Evolutionary conservation across 805 yeast genomes (phyloP).

Genomic region (Saccharomycopsis selenospora): DNA sequence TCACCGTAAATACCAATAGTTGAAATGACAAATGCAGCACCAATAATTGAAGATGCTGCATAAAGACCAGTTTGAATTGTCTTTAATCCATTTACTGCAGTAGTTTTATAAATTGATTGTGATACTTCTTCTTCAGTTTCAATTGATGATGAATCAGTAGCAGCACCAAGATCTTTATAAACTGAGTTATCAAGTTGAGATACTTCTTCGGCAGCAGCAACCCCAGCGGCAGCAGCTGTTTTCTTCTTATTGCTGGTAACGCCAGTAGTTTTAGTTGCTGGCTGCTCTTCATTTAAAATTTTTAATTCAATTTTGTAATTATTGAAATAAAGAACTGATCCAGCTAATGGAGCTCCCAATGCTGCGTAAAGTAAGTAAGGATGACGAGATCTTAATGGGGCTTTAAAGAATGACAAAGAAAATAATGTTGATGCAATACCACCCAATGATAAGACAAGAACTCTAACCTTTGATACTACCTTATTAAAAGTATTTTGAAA

Average conservation of each 20-base stretch:
- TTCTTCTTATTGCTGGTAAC: constrained; percentile 5
- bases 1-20: constrained; percentile 56
- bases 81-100: constrained; percentile 29
- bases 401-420: constrained; percentile 45
- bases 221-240: constrained; percentile 11
- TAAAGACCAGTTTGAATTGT: constrained; percentile 33
- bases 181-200: constrained; percentile 41
- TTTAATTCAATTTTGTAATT: constrained; percentile 27
- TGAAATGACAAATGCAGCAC: constrained; percentile 41
- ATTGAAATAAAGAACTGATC: constrained; percentile 27
- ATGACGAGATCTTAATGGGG: constrained; percentile 53
- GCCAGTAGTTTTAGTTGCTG: constrained; percentile 3
- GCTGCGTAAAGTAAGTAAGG: constrained; percentile 67
- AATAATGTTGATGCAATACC: constrained; percentile 45
- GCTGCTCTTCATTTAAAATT: constrained; percentile 19
- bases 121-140: constrained; percentile 39
- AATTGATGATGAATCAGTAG: constrained; percentile 26
- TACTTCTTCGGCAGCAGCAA: constrained; percentile 26
- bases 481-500: constrained; percentile 21
- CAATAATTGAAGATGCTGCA: constrained; percentile 36
- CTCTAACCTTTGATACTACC: constrained; percentile 24
- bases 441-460: constrained; percentile 34
- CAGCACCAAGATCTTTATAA: constrained; percentile 36
- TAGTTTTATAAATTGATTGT: constrained; percentile 35
- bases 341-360: constrained; percentile 42